A percentile compares a stretch with the other conserved stretches of the same genome.
Evolutionary conservation across 164 flowering plant genomes (phyloP).

Genomic region (Tetrastigma voinierianum): DNA sequence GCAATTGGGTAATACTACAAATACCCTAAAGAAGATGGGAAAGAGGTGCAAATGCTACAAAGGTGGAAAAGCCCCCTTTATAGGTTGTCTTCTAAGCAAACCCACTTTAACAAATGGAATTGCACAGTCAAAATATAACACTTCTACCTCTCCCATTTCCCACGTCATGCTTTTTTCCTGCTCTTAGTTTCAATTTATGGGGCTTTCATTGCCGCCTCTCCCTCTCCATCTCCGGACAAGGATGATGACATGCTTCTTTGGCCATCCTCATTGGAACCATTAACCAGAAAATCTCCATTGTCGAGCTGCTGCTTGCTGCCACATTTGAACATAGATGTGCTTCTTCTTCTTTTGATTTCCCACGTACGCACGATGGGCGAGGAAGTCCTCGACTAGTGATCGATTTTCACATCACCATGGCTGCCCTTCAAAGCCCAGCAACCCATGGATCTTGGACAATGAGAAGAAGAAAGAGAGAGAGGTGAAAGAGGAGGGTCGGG

Average conservation of each 20-base stretch:
- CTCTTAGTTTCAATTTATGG: not conserved
- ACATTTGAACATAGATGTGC: not conserved
- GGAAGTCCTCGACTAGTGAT: conserved; percentile 9
- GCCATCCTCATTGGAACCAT: not conserved
- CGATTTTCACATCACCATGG: conserved; percentile 1
- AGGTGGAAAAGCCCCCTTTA: no score
- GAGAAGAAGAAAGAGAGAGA: not conserved
- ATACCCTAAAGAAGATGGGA: no score
- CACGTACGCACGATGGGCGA: conserved; percentile 11
- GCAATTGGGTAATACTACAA: no score
- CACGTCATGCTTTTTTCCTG: conserved; percentile 1
- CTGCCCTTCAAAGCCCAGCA: conserved; percentile 10
- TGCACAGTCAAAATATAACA: no score
- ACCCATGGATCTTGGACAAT: conserved; percentile 11
- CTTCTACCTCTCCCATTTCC: not conserved
- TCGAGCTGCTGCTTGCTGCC: conserved; percentile 9
- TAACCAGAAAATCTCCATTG: not conserved
- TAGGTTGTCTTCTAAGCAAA: no score
- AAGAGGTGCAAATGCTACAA: no score
- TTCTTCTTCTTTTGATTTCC: conserved; percentile 12
- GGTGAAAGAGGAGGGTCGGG: not conserved
- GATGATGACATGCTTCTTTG: not conserved
- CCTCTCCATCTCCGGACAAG: not conserved
- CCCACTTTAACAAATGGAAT: no score
- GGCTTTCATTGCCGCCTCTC: not conserved